These are phyloP conservation scores for Malus sylvestris DNA, from an alignment of 306 rosid species.

Conservation along the genomic window DNA sequence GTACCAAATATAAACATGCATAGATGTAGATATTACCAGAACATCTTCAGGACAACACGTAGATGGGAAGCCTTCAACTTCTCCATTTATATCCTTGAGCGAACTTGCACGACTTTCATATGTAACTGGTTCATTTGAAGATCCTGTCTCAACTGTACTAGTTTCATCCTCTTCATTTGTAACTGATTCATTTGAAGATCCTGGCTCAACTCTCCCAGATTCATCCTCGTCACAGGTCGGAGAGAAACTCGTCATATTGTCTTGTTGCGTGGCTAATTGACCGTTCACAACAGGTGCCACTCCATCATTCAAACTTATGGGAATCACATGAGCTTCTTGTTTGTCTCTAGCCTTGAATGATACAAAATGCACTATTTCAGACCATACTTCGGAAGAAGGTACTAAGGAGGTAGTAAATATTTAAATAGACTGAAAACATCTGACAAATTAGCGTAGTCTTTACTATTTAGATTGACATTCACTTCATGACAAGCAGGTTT, in stretches of 20 bases:
- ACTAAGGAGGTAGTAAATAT: neutral
- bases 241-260: conserved; percentile 12
- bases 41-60: conserved; percentile 12
- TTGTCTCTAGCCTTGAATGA: conserved; percentile 28
- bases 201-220: conserved; percentile 20
- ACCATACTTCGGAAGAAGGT: neutral
- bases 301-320: conserved; percentile 20
- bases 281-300: conserved; percentile 17
- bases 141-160: conserved; percentile 18
- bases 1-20: neutral
- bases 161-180: conserved; percentile 17
- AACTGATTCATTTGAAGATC: conserved; percentile 16
- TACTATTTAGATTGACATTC: conserved; percentile 15
- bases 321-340: conserved; percentile 22
- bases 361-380: neutral
- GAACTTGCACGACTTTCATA: conserved; percentile 26
- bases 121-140: conserved; percentile 15
- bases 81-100: conserved; percentile 17
- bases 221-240: conserved; percentile 20
- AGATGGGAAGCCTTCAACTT: conserved; percentile 22
- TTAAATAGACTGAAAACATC: neutral
- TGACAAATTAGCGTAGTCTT: neutral
- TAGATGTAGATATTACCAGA: conserved; percentile 23
- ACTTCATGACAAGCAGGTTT: conserved; percentile 19
- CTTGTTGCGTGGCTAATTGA: conserved; percentile 22